Evolutionary conservation across 2,329 filamentous ascomycete species (phyloP).

Genomic region (Whalleya microplaca): DNA sequence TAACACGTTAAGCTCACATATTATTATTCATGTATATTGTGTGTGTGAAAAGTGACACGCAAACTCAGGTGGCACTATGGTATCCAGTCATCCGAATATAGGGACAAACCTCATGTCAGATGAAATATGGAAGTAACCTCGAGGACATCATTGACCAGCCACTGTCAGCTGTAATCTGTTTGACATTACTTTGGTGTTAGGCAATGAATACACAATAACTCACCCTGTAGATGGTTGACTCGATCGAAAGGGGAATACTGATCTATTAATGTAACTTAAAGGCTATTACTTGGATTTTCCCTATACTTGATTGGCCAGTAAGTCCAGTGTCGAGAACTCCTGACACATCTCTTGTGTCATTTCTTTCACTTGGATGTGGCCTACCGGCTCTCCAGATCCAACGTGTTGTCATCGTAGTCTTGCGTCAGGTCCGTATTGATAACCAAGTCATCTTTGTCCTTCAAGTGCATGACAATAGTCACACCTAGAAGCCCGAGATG

Average conservation of each 20-base stretch:
- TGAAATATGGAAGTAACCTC: too few species aligned
- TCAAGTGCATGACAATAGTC: slow-evolving; percentile 56
- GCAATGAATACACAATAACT: neutral
- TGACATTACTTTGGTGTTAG: neutral
- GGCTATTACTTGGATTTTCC: neutral
- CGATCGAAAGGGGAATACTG: slow-evolving; percentile 5
- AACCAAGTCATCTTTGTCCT: slow-evolving; percentile 53
- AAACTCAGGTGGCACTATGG: too few species aligned
- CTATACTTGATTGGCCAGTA: neutral
- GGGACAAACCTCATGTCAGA: too few species aligned
- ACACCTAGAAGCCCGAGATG: slow-evolving; percentile 51
- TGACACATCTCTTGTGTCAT: slow-evolving; percentile 1
- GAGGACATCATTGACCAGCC: too few species aligned
- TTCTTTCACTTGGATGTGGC: neutral
- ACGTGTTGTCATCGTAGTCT: slow-evolving; percentile 5
- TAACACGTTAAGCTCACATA: neutral
- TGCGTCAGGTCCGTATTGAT: slow-evolving; percentile 52
- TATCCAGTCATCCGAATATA: too few species aligned
- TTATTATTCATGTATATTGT: neutral
- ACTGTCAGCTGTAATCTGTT: neutral
- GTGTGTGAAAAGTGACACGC: neutral
- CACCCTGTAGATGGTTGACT: neutral
- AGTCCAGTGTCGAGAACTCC: neutral
- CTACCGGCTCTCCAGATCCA: neutral
- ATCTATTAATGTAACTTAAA: slow-evolving; percentile 18